Percentiles rank a stretch among this genome's conserved stretches.
These are phyloP conservation scores for Fusarium caatingaense DNA, from an alignment of 2,329 filamentous ascomycete species.

Conservation along the genomic window DNA sequence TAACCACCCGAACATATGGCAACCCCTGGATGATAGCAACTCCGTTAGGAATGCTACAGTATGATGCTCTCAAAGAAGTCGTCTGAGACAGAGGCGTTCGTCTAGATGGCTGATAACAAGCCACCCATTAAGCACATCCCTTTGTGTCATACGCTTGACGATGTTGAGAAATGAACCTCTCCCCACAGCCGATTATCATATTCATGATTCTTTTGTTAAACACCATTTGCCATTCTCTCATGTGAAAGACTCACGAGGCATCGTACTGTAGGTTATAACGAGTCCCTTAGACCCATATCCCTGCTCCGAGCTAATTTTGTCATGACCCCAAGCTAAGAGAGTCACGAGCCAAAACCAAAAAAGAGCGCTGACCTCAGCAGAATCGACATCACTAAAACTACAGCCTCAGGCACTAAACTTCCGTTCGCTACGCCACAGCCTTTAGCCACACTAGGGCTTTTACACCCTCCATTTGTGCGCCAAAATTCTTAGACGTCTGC, in stretches of 20 bases:
- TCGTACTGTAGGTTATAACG: background rate
- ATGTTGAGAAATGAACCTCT: background rate
- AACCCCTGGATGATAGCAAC: constrained; percentile 5
- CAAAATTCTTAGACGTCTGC: constrained; percentile 48
- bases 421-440: constrained; percentile 15
- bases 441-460: constrained; percentile 42
- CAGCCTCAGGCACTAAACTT: constrained; percentile 31
- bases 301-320: constrained; percentile 34
- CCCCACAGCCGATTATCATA: background rate
- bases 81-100: constrained; percentile 24
- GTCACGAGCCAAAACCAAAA: constrained; percentile 13
- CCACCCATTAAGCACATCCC: background rate
- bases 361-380: constrained; percentile 18
- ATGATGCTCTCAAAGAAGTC: background rate
- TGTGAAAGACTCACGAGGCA: constrained; percentile 1
- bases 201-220: background rate
- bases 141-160: background rate
- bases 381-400: background rate
- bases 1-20: background rate
- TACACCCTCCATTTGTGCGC: background rate
- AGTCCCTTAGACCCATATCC: background rate
- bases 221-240: background rate
- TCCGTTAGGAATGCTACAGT: constrained; percentile 9
- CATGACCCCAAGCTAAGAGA: constrained; percentile 7
- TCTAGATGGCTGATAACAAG: background rate